These are phyloP conservation scores for Melaleuca quinquenervia DNA, from an alignment of 345 rosid species.

Conservation along the genomic window DNA sequence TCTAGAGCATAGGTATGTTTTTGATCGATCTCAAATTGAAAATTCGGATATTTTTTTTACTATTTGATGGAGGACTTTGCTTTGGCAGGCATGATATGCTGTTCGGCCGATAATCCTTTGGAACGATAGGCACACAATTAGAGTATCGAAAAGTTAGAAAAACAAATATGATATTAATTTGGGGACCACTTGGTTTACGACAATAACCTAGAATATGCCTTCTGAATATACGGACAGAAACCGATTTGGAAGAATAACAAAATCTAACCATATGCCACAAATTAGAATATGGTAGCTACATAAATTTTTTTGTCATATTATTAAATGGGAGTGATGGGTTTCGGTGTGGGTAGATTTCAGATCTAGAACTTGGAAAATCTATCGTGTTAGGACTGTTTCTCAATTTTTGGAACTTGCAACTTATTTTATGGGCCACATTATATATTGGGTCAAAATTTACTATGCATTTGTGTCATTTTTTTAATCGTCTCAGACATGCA, in stretches of 20 bases:
- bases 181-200: background rate
- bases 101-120: background rate
- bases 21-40: background rate
- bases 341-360: too few species aligned
- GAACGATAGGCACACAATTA: background rate
- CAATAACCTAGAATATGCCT: background rate
- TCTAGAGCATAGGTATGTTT: background rate
- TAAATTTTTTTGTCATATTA: too few species aligned
- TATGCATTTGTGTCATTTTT: too few species aligned
- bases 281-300: background rate
- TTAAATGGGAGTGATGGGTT: too few species aligned
- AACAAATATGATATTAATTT: background rate
- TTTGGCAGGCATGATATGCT: background rate
- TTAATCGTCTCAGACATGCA: too few species aligned
- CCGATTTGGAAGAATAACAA: background rate
- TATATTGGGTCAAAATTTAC: too few species aligned
- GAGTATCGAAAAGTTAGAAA: background rate
- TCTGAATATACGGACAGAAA: background rate
- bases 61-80: background rate
- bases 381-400: too few species aligned
- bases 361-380: too few species aligned
- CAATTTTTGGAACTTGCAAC: too few species aligned
- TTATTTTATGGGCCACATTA: too few species aligned
- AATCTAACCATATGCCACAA: background rate
- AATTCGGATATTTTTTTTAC: background rate